phyloP scores from a whole-genome alignment of 495 filamentous ascomycete genomes.

The Penicillium samsonianum region DNA sequence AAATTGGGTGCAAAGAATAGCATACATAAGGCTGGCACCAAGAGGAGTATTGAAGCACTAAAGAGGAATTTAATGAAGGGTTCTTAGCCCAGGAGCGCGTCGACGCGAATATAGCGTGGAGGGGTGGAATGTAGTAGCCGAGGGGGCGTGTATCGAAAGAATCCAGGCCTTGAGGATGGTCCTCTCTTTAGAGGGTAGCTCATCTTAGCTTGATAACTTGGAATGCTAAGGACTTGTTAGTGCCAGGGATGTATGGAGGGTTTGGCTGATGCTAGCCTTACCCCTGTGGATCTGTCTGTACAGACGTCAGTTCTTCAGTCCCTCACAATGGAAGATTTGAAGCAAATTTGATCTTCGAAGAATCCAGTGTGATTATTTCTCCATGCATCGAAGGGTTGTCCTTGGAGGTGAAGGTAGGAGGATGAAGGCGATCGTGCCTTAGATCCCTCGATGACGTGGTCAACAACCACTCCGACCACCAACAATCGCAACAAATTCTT shows the following conservation, averaged over 20 bases:
- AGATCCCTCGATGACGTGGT: slow-evolving; percentile 31
- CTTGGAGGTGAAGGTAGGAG: slow-evolving; percentile 8
- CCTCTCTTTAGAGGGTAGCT: slow-evolving; percentile 3
- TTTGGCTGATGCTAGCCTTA: slow-evolving; percentile 8
- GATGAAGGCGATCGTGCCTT: slow-evolving; percentile 7
- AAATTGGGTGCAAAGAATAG: slow-evolving; percentile 6
- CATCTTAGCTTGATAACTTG: slow-evolving; percentile 17
- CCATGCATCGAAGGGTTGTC: slow-evolving; percentile 11
- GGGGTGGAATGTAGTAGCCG: slow-evolving; percentile 35
- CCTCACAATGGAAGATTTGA: slow-evolving; percentile 18
- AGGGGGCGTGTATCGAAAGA: slow-evolving; percentile 33
- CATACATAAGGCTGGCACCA: slow-evolving; percentile 5
- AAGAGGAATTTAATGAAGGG: slow-evolving; percentile 24
- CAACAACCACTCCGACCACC: slow-evolving; percentile 6
- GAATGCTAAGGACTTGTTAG: slow-evolving; percentile 21
- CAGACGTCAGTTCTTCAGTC: slow-evolving; percentile 22
- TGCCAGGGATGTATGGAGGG: slow-evolving; percentile 15
- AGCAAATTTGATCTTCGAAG: neutral
- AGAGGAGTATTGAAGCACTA: slow-evolving; percentile 15
- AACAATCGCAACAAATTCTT: neutral
- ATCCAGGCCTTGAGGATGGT: slow-evolving; percentile 20
- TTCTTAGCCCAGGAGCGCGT: slow-evolving; percentile 25
- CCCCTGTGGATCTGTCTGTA: slow-evolving; percentile 22
- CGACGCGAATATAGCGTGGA: slow-evolving; percentile 35
- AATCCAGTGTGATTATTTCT: slow-evolving; percentile 10